Evolutionary conservation across 192 early-diverging fungal genomes (phyloP), one percentile per base, ranked within the genome.

Genomic region (Coemansia sp.): DNA sequence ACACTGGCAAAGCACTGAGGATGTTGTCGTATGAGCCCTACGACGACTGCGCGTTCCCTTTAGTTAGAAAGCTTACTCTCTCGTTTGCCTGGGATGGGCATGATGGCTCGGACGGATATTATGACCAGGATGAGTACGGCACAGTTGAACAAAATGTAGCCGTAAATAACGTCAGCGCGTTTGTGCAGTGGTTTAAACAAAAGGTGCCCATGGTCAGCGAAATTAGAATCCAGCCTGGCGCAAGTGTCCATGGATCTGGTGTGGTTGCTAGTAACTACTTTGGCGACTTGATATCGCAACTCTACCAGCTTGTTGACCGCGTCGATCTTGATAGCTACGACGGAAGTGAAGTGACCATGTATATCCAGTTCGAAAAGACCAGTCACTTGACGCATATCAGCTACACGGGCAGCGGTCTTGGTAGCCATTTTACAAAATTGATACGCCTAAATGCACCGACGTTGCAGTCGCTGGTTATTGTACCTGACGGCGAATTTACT

Each of bases 231-330:
- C 29, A 16, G 13, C 55, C 29, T 20, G 13, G 15, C 31, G 4
- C 46, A 49, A n/a, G 5, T 49, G 46, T 8, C n/a, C 13, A 31
- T 15, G 20, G 3, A 3, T 13, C 24, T 27, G 49, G 20, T 16
- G 13, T 55, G 20, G 11, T 10, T 29, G 11, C 27, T 5, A 29
- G 13, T 29, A 3, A 4, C 2, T 29, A 55, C 52, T 62, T 62
- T 40, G 36, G 60, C 18, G 5, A 3, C 18, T 15, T 62, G 60
- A 18, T 40, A 18, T 22, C 36, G 60, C 60, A 22, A 16, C 60
- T 62, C 60, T 62, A 40, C n/a, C 34, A 62, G 60, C 10, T 62
- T 18, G 60, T n/a, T n/a, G 29, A 33, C 13, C 12, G 16, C 59
- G 18, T 61, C 34, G 59, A 61, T 12, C 29, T 31, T 22, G 33